Conservation (phyloP, 2,329 filamentous ascomycete species). For the Passalora sequoiae region DNA sequence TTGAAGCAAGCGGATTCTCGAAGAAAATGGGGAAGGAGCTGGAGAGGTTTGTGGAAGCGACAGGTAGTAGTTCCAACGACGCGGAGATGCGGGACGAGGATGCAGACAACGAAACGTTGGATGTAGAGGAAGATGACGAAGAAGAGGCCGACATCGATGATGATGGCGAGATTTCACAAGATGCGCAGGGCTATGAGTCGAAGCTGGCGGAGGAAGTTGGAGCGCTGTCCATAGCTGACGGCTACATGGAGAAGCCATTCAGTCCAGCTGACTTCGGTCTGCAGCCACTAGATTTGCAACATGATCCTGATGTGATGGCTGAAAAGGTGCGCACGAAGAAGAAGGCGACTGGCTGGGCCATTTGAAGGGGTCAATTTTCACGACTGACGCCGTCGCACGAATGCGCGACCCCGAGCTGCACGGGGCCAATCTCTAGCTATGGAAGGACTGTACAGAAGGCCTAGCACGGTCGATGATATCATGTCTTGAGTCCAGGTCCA, state of each 20-base stretch:
- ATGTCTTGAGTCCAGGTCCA: too few relatives aligned
- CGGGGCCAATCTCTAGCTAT: too few relatives aligned
- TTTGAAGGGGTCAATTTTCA: too few relatives aligned
- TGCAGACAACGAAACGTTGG: conserved; percentile 37
- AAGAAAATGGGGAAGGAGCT: conserved; percentile 96
- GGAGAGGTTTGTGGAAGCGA: conserved; percentile 77
- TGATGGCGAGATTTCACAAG: conserved; percentile 11
- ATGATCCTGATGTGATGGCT: conserved; percentile 25
- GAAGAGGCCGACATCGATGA: conserved; percentile 18
- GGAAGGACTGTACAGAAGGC: too few relatives aligned
- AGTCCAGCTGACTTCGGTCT: conserved; percentile 21
- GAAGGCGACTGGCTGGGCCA: conserved; percentile 36
- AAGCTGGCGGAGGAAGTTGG: conserved; percentile 25
- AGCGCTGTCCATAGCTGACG: conserved; percentile 20
- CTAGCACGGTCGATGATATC: too few relatives aligned
- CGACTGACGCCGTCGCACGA: too few relatives aligned
- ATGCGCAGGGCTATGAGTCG: conserved; percentile 21
- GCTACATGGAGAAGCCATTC: conserved; percentile 14
- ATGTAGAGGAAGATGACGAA: conserved; percentile 36
- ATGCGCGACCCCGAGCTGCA: too few relatives aligned
- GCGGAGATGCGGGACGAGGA: conserved; percentile 29
- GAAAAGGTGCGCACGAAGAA: conserved; percentile 34
- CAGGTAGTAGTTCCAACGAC: conserved; percentile 48
- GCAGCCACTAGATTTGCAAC: conserved; percentile 28
- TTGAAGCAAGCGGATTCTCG: conserved; percentile 90